Percentiles rank a stretch among this genome's conserved stretches.
These are phyloP conservation scores for Talaromyces proteolyticus DNA, from an alignment of 495 filamentous ascomycete species.

Conservation along the genomic window DNA sequence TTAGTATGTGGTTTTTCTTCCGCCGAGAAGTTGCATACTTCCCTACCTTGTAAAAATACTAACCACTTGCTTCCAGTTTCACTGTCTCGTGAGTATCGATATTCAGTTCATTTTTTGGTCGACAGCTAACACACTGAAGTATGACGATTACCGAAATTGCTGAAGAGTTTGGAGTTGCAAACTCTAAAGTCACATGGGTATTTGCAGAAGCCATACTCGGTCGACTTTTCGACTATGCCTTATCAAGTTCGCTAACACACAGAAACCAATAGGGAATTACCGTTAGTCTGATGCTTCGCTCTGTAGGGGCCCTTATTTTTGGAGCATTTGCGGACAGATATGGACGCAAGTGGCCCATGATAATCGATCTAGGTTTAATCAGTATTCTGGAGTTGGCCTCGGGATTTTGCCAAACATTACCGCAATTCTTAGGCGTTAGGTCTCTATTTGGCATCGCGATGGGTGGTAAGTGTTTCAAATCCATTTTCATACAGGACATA, in stretches of 20 bases:
- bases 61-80: too few species aligned
- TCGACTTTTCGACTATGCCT: too few species aligned
- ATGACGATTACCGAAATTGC: constrained; percentile 28
- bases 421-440: constrained; percentile 61
- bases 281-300: constrained; percentile 68
- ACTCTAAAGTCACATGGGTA: constrained; percentile 29
- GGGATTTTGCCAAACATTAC: constrained; percentile 63
- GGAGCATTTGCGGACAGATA: constrained; percentile 67
- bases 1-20: constrained; percentile 35
- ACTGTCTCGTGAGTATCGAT: too few species aligned
- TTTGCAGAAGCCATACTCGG: too few species aligned
- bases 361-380: constrained; percentile 67
- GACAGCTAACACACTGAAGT: too few species aligned
- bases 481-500: too few species aligned
- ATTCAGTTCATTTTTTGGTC: too few species aligned
- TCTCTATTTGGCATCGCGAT: constrained; percentile 73
- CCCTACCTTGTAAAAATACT: too few species aligned
- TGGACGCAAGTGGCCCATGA: constrained; percentile 75
- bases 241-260: too few species aligned
- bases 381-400: constrained; percentile 66
- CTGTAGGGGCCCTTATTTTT: constrained; percentile 61
- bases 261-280: too few species aligned
- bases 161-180: constrained; percentile 20
- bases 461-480: constrained; percentile 70
- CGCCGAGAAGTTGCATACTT: too few species aligned